These are phyloP conservation scores for Neurospora sp. DNA, from an alignment of 495 filamentous ascomycete species.

Conservation along the genomic window DNA sequence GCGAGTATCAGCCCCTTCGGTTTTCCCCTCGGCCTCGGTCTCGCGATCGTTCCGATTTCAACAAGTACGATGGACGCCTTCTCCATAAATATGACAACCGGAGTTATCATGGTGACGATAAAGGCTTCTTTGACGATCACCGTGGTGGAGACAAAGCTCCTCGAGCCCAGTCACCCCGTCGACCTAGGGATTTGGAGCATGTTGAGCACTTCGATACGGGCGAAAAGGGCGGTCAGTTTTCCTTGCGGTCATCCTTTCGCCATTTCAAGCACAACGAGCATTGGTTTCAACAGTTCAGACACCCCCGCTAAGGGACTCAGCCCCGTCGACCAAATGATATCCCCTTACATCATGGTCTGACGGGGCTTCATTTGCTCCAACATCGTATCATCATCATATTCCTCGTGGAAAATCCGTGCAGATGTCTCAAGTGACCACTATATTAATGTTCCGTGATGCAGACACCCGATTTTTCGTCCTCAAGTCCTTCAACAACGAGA, in stretches of 20 bases:
- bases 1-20: slow-evolving; percentile 10
- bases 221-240: slow-evolving; percentile 9
- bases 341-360: background rate
- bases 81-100: slow-evolving; percentile 6
- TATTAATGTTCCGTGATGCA: slow-evolving; percentile 4
- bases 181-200: background rate
- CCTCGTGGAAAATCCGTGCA: background rate
- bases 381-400: background rate
- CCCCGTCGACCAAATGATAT: background rate
- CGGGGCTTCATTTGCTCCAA: background rate
- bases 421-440: background rate
- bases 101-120: slow-evolving; percentile 6
- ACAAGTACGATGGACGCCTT: slow-evolving; percentile 10
- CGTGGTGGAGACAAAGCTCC: background rate
- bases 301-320: background rate
- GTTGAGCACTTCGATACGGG: slow-evolving; percentile 1
- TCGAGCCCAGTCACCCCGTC: background rate
- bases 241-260: background rate
- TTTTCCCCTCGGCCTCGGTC: background rate
- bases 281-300: background rate
- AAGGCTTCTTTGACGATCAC: background rate
- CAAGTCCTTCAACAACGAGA: slow-evolving; percentile 36
- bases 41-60: slow-evolving; percentile 9
- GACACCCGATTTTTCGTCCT: slow-evolving; percentile 38
- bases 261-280: background rate